Base-by-base conservation (phyloP, 2,329 filamentous ascomycete species). In the Dactylellina leptospora region DNA sequence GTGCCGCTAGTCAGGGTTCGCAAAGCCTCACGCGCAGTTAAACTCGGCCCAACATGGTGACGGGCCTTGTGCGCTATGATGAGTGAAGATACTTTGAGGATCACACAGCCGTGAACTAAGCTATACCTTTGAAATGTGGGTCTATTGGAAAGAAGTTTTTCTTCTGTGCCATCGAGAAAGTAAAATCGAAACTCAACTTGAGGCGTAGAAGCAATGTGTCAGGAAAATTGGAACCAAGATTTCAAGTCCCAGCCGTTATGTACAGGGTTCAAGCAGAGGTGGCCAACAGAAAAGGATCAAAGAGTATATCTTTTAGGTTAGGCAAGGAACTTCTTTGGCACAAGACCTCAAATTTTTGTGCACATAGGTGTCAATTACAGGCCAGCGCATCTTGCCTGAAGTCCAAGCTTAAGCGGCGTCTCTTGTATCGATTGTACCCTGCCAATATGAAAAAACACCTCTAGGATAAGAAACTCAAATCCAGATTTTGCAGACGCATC, bases 21-120 rank as follows among this genome's bases (percentile, higher is more conserved):
- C 61, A 66, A 66, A 58, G 61, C 61, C 61, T 27, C 53, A 50
- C 36, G 33, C 33, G 61, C 44, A 51, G 42, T 18, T 45, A 20
- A n/a, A 45, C 38, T 28, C 27, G 51, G 18, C 51, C 23, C 36
- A 40, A 28, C 5, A 16, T 30, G 30, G 33, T 10, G 42, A 13
- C 9, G 8, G 30, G 4, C 23, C 1, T 28, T 64, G 1, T 16
- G 30, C 47, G 16, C 30, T 8, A 27, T 55, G 16, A 25, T 20
- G 16, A 47, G 50, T 1, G 11, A 33, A 27, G 40, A 11, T 28
- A 25, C 42, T 58, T 47, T 56, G 47, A 16, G 13, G n/a, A 42
- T 13, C 51, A 47, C 61, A 66, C 53, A 58, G 61, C 61, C 61
- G 28, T 36, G 8, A 4, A 45, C 20, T 3, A 20, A 27, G 38